These are phyloP conservation scores for Bolboschoenoplectus hybrid DNA, from an alignment of 202 grass and related monocot genomes.

Conservation along the genomic window DNA sequence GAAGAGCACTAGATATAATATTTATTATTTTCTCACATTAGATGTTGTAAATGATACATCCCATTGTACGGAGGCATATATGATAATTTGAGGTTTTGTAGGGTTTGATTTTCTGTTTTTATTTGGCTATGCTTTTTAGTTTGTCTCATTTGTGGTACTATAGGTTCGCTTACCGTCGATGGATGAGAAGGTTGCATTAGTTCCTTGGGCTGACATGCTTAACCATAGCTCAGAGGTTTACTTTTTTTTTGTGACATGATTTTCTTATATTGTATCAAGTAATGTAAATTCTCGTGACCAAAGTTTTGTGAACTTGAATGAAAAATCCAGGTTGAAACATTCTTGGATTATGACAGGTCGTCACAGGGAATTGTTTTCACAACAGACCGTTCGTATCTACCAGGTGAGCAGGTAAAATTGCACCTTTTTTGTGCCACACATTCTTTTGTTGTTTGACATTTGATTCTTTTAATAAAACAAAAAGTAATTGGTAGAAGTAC, in stretches of 20 bases:
- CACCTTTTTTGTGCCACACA: neutral
- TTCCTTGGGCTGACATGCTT: constrained; percentile 99
- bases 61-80: neutral
- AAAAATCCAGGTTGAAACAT: constrained; percentile 85
- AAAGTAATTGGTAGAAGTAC: constrained; percentile 30
- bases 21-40: neutral
- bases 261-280: constrained; percentile 1
- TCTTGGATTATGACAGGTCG: constrained; percentile 94
- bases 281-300: constrained; percentile 30
- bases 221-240: constrained; percentile 90
- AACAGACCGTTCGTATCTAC: constrained; percentile 84
- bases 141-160: constrained; percentile 27
- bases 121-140: neutral
- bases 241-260: constrained; percentile 25
- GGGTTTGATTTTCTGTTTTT: constrained; percentile 21
- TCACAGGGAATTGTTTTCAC: constrained; percentile 90
- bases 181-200: constrained; percentile 85
- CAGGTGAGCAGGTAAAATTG: constrained; percentile 95
- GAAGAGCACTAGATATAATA: neutral
- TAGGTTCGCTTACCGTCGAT: constrained; percentile 98
- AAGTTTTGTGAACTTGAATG: constrained; percentile 20
- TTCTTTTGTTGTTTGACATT: neutral
- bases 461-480: constrained; percentile 9
- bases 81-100: neutral
- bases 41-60: neutral